Evolutionary conservation across 495 filamentous ascomycete genomes (phyloP).

Genomic region (Ramalina peruviana): DNA sequence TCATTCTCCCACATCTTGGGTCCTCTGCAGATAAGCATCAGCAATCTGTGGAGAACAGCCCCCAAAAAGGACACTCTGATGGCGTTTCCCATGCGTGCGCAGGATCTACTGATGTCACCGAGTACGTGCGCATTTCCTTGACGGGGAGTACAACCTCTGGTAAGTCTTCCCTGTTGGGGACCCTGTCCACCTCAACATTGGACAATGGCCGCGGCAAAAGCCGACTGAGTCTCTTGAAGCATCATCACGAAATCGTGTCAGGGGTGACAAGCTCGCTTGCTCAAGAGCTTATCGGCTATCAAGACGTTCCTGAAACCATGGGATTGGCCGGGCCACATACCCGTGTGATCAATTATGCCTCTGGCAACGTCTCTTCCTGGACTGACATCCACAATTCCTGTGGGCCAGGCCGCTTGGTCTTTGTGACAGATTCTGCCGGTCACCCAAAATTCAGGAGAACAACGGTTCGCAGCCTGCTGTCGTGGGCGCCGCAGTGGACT

Average conservation of each 20-base stretch:
- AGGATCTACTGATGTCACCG: conserved; percentile 22
- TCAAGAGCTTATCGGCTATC: conserved; percentile 84
- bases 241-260: conserved; percentile 85
- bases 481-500: conserved; percentile 93
- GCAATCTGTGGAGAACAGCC: background rate
- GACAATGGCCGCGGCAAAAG: conserved; percentile 90
- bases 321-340: conserved; percentile 8
- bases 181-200: conserved; percentile 68
- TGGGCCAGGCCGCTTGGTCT: conserved; percentile 59
- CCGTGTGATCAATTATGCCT: conserved; percentile 71
- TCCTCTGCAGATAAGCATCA: conserved; percentile 4
- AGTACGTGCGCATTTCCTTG: conserved; percentile 82
- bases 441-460: conserved; percentile 79
- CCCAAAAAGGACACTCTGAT: background rate
- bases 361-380: conserved; percentile 81
- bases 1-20: conserved; percentile 49
- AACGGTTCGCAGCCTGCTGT: conserved; percentile 72
- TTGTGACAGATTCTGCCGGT: conserved; percentile 82
- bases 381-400: conserved; percentile 79
- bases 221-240: conserved; percentile 73
- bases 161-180: conserved; percentile 83
- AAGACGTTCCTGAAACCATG: conserved; percentile 11
- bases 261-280: conserved; percentile 88
- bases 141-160: conserved; percentile 86
- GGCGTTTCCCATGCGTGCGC: background rate